Evolutionary conservation across 2,329 filamentous ascomycete genomes (phyloP), one percentile per base, ranked within the genome.

Genomic region (Lasiodiplodia theobromae): DNA sequence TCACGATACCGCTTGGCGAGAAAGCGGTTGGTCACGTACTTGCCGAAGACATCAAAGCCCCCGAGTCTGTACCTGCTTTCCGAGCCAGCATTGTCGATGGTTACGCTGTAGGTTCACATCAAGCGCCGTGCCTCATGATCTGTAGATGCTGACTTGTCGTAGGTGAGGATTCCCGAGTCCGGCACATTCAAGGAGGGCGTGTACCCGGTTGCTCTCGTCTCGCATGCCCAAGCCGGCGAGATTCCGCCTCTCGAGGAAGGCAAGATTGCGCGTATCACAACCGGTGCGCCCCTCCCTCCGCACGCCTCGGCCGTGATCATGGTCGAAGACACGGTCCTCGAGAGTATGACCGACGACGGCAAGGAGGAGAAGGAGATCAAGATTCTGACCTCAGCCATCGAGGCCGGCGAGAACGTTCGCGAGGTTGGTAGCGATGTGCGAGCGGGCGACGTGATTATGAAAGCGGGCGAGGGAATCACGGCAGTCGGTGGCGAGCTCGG

Each of bases 31-130:
- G 93, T 8, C 88, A 87, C 10, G 90, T 98, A 0, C 83, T 99
- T 1, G 94, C 95, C 0, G 89, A 94, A 76, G 91, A 97, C 72
- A 90, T 99, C 28, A 87, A 84, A 49, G 93, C 96, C 0, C 82
- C 82, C 4, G 95, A 97, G 77, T 88, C 91, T 8, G 96, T 99
- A 0, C 96, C 96, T 0, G 96, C 95, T 0, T 99, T 97, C 81
- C 86, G 94, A 69, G 96, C 96, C 21, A 98, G 95, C 76, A 98
- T 97, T 51, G 96, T 99, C 0, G 96, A 99, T 78, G 96, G 96
- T 1, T 99, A 99, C 76, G 96, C 96, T 0, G 70, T 74, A 52
- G 66, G 71, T 12, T 28, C 4, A 38, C 11, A 38, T 18, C 28
- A 49, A 31, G n/a, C 12, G 40, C 28, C 49, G 25, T 28, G 6